Evolutionary conservation across 495 filamentous ascomycete genomes (phyloP), one percentile per base, ranked within the genome.

Genomic region (Neurospora pannonica): DNA sequence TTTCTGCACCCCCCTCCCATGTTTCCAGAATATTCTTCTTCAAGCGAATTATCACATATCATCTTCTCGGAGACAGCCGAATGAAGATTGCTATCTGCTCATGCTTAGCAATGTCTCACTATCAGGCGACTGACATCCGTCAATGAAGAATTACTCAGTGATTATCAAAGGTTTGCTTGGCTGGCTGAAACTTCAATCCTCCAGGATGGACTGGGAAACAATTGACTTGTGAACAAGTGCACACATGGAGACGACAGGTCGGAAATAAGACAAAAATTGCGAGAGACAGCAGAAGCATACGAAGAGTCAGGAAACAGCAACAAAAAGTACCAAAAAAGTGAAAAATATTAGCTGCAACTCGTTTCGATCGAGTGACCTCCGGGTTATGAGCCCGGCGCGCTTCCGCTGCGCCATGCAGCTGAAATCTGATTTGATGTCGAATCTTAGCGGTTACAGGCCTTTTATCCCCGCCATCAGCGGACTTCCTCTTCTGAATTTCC

Each of bases 341-440:
- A 71, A 28, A 42, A 46, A n/a, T 1, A 69, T 38, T 71, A 48
- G 70, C 71, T 75, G 38, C 42, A 74, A 74, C 72, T 71, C 67
- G 72, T 74, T 74, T 74, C 72, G 72, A 74, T 74, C 72, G 67
- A 71, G 72, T 74, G 72, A 40, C 72, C 72, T 74, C 72, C 72
- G 72, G 72, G 72, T 74, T 74, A 74, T 74, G 72, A 74, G 72
- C 72, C 72, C 72, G 72, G 72, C 72, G 72, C 72, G 72, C 72
- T 74, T 74, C 72, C 72, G 72, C 72, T 74, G 72, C 72, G 72
- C 72, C 72, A 74, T 74, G 72, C 67, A 74, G 72, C 72, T 74
- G 28, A 6, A 11, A 24, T 69, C 31, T 69, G 37, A 24, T 69
- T 48, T n/a, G 48, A 15, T 62, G 24, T 7, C 10, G 24, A 48